Base-by-base conservation (phyloP, 1,139 yeast species). In the Yamadazyma pseudoaaseri region DNA sequence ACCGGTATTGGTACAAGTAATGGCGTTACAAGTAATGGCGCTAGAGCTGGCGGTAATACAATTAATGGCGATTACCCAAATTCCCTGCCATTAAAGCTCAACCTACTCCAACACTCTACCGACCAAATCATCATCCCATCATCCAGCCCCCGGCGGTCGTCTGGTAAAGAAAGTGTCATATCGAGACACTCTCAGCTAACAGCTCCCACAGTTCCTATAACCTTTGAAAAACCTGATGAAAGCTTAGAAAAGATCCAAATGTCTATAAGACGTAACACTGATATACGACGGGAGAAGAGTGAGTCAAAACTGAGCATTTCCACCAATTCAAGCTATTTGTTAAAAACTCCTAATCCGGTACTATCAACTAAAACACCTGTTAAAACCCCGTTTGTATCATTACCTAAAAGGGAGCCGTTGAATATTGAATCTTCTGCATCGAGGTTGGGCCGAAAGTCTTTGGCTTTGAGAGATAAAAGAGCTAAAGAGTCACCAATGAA, bases 361-460 rank as follows among this genome's bases (percentile, higher is more conserved):
- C 13, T 29, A 15, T 9, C 33, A 15, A 16, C 29, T 10, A 25
- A 24, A 23, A 29, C 32, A 4, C 32, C 32, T 8, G n/a, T 29
- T 30, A 45, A 68, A 27, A 56, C 62, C 17, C 62, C 71, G 1
- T 67, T 62, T 44, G 67, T 62, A 1, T 54, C 71, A 0, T 42
- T 67, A n/a, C 73, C 73, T 1, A 52, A 66, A 5, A 48, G 69
- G 26, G 71, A 64, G 30, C 73, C 73, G 1, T 54, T 67, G 21
- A 51, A 59, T 4, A 54, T 57, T 5, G 51, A 49, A 21, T 52
- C 62, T 3, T 41, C 56, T 17, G 39, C 38, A 8, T 31, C 43
- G 10, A 38, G 32, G 16, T 22, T 35, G 6, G 35, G 35, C 25
- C 33, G 43, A 14, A 45, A 39, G 28, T 41, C 39, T 5, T n/a